These are phyloP conservation scores for Linnemannia schmuckeri DNA, from an alignment of 192 early-diverging fungal species.

Conservation along the genomic window DNA sequence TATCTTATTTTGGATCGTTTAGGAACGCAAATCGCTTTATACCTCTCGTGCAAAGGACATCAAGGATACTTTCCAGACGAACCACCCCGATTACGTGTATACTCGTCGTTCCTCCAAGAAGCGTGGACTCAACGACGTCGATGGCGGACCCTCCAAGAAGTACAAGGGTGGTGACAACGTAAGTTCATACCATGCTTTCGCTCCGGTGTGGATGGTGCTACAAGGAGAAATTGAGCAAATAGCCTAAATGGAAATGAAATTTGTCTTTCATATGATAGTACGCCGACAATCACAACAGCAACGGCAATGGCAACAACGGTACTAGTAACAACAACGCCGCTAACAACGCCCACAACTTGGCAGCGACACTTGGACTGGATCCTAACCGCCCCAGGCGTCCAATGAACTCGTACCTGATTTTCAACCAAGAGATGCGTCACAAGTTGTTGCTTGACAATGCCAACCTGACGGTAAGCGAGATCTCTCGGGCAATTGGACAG, in stretches of 20 bases:
- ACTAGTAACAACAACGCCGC: neutral
- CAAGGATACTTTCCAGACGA: slow-evolving; percentile 70
- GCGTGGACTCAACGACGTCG: slow-evolving; percentile 22
- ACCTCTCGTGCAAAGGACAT: slow-evolving; percentile 69
- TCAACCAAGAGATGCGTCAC: slow-evolving; percentile 71
- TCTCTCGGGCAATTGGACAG: slow-evolving; percentile 68
- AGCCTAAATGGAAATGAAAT: neutral
- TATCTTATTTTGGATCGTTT: slow-evolving; percentile 4
- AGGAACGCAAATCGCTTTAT: slow-evolving; percentile 69
- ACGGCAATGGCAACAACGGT: neutral
- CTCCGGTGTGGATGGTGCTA: neutral
- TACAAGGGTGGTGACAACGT: slow-evolving; percentile 28
- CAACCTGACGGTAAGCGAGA: slow-evolving; percentile 70
- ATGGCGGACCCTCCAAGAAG: slow-evolving; percentile 41
- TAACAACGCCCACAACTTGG: neutral
- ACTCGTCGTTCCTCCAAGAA: slow-evolving; percentile 65
- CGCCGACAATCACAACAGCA: neutral
- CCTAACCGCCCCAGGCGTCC: slow-evolving; percentile 68
- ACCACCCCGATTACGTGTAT: slow-evolving; percentile 68
- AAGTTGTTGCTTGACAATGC: slow-evolving; percentile 67
- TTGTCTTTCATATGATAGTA: neutral
- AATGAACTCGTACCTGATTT: slow-evolving; percentile 72
- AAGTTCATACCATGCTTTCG: neutral
- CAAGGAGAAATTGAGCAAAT: neutral
- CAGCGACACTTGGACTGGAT: slow-evolving; percentile 36